Conservation (phyloP, 495 filamentous ascomycete genomes). For the Talaromyces stipitatus region DNA sequence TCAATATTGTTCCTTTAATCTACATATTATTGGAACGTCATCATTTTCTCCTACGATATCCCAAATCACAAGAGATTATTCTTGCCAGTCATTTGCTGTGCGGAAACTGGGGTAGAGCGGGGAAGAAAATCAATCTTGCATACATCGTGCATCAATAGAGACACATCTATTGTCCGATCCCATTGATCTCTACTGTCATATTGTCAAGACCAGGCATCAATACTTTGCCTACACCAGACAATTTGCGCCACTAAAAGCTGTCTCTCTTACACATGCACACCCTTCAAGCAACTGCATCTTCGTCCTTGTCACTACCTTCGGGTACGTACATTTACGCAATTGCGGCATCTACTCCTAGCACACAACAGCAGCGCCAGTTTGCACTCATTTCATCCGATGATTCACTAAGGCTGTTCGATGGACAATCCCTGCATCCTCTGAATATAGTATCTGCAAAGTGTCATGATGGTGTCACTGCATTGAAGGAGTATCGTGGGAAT, state of each 20-base stretch:
- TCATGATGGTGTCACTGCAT: conserved; percentile 39
- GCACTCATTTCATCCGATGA: conserved; percentile 51
- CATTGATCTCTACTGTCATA: not conserved
- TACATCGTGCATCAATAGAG: not conserved
- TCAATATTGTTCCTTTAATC: not conserved
- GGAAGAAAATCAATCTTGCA: not conserved
- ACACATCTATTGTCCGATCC: not conserved
- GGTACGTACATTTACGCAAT: conserved; percentile 48
- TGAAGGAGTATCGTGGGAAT: conserved; percentile 23
- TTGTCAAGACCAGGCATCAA: not conserved
- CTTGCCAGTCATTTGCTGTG: not conserved
- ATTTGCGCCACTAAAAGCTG: not conserved
- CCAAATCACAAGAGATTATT: not conserved
- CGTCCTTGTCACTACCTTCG: conserved; percentile 36
- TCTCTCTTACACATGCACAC: conserved; percentile 23
- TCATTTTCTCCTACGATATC: not conserved
- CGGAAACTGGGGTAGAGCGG: not conserved
- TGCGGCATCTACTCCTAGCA: conserved; percentile 17
- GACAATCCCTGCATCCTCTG: conserved; percentile 25
- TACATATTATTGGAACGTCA: not conserved
- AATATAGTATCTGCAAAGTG: conserved; percentile 23
- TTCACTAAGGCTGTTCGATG: conserved; percentile 43
- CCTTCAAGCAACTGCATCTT: conserved; percentile 29
- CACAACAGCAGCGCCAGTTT: conserved; percentile 13
- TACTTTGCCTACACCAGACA: not conserved